Evolutionary conservation across 2,329 filamentous ascomycete genomes (phyloP).

Genomic region (Phaeophleospora eucalypticola): DNA sequence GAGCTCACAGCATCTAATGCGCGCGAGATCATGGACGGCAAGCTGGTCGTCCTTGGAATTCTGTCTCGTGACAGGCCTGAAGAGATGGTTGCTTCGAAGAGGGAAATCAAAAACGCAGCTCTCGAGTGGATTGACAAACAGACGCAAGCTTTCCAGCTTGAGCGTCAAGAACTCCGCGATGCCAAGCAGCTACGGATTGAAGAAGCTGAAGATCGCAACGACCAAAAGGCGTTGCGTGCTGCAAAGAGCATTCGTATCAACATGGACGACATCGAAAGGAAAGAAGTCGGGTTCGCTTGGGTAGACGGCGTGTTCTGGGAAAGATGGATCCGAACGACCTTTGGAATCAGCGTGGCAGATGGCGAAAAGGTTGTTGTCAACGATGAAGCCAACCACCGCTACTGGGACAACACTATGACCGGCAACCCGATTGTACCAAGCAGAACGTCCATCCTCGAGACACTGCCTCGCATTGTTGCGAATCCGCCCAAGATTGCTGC

Average conservation of each 20-base stretch:
- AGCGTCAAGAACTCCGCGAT: slow-evolving; percentile 88
- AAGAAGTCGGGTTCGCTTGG: slow-evolving; percentile 93
- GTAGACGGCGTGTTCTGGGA: slow-evolving; percentile 97
- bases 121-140: slow-evolving; percentile 98
- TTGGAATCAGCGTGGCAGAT: slow-evolving; percentile 80
- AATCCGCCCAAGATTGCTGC: slow-evolving; percentile 67
- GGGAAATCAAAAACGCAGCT: slow-evolving; percentile 92
- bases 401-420: slow-evolving; percentile 89
- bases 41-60: slow-evolving; percentile 89
- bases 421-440: slow-evolving; percentile 87
- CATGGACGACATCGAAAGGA: slow-evolving; percentile 80
- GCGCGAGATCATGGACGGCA: slow-evolving; percentile 89
- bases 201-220: slow-evolving; percentile 88
- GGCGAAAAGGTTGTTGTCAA: slow-evolving; percentile 95
- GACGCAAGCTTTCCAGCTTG: slow-evolving; percentile 82
- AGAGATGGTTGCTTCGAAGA: slow-evolving; percentile 71
- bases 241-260: slow-evolving; percentile 91
- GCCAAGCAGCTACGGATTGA: slow-evolving; percentile 94
- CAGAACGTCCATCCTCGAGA: slow-evolving; percentile 86
- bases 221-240: slow-evolving; percentile 77
- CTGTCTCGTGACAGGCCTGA: slow-evolving; percentile 75
- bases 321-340: slow-evolving; percentile 91
- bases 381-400: slow-evolving; percentile 89
- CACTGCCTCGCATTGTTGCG: slow-evolving; percentile 66
- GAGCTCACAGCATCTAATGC: slow-evolving; percentile 90